Conservation (phyloP, 306 rosid genomes). For the Albizia julibrissin region DNA sequence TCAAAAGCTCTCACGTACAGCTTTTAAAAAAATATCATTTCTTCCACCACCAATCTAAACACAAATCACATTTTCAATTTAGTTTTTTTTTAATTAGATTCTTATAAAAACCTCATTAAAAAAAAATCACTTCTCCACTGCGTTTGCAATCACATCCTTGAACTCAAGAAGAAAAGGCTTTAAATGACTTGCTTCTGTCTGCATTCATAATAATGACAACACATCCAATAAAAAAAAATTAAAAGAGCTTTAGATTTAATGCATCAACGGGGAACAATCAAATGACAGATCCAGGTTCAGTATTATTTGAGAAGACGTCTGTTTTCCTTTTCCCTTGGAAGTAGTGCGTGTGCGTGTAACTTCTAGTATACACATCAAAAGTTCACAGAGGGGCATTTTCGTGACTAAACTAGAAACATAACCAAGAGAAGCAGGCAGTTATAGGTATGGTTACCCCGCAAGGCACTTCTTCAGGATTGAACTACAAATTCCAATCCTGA, state of each 20-base stretch:
- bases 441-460: not conserved
- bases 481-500: constrained; percentile 20
- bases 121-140: too few relatives aligned
- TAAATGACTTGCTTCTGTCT: not conserved
- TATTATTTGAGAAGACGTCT: not conserved
- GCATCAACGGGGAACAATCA: not conserved
- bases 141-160: too few relatives aligned
- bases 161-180: not conserved
- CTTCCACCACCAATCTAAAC: too few relatives aligned
- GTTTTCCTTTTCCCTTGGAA: not conserved
- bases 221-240: not conserved
- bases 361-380: not conserved
- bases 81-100: too few relatives aligned
- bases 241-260: not conserved
- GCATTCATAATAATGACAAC: not conserved
- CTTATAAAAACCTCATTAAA: too few relatives aligned
- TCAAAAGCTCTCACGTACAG: too few relatives aligned
- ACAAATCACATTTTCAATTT: too few relatives aligned
- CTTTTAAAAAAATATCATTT: too few relatives aligned
- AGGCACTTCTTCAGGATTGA: not conserved
- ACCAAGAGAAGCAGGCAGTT: not conserved
- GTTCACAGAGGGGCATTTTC: not conserved
- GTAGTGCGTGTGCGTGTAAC: not conserved
- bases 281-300: not conserved
- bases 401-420: not conserved